phyloP scores from a whole-genome alignment of 169 alveolate species.

The Plasmodium knowlesi region DNA sequence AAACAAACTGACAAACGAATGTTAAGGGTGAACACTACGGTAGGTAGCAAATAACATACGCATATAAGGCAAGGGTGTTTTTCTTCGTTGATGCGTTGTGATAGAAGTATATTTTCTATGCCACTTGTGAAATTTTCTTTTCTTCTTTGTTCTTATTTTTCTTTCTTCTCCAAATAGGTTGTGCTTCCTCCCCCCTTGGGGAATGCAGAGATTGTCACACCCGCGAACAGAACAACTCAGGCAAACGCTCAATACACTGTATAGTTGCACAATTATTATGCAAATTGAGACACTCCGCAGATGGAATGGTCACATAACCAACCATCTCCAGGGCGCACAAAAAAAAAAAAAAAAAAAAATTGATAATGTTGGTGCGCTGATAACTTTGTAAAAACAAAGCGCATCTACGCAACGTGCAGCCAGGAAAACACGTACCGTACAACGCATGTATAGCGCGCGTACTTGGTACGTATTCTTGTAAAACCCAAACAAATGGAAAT shows the following conservation, averaged over 20 bases:
- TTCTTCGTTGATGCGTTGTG: neutral
- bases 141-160: neutral
- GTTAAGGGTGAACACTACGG: neutral
- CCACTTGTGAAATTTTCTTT: neutral
- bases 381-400: neutral
- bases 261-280: neutral
- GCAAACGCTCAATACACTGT: neutral
- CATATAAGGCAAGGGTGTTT: neutral
- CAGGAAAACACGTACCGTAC: too few species aligned
- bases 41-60: neutral
- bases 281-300: neutral
- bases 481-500: neutral
- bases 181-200: neutral
- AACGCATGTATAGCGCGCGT: neutral
- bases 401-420: neutral
- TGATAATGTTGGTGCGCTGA: neutral
- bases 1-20: neutral
- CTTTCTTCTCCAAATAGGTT: neutral
- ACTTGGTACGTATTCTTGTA: neutral
- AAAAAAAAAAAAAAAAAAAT: too few species aligned
- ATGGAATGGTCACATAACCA: neutral
- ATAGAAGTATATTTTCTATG: neutral
- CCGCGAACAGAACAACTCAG: neutral
- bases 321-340: neutral
- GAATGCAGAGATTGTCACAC: neutral